Evolutionary conservation across 352 stramenopile genomes (phyloP), one percentile per base, ranked within the genome.

Genomic region (Globisporangium alternatum): DNA sequence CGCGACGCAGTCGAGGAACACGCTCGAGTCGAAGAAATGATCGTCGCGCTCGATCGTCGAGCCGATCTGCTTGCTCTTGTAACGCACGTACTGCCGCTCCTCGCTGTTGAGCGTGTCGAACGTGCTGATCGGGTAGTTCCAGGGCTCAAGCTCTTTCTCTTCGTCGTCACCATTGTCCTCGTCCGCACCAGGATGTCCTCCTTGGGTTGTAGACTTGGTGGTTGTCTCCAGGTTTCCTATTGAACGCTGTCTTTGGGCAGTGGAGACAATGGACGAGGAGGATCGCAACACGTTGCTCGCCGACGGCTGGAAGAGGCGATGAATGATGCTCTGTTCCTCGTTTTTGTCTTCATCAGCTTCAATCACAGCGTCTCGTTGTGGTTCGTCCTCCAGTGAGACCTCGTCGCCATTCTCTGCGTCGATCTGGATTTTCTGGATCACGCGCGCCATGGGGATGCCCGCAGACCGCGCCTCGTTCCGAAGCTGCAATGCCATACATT

Each of bases 1-100:
- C 0, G 78, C 78, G n/a, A 91, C 71, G 62, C 78, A 88, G 60
- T 91, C 80, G 10, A 91, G 62, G 44, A 89, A 89, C 1, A 83
- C 66, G 5, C 67, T 82, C 9, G 80, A 89, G 3, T 76, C 69
- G 25, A 91, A 91, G 74, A 86, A 88, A 15, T 86, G 71, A 37
- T 87, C 80, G 64, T 89, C 80, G 12, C 80, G 75, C 64, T 88
- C 73, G 19, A 88, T 31, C n/a, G 74, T 78, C 37, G 69, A 76
- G 25, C 72, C 71, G 17, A 65, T 75, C 47, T 89, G 78, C 49
- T 86, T 85, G 76, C 78, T 88, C 51, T 79, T 79, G 54, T 73
- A 70, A 21, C 82, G 80, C 15, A 91, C 75, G 43, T 86, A 88
- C 19, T 89, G 80, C 1, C 79, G 77, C n/a, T 89, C 82, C 19